These are phyloP conservation scores for barrel medic (Medicago truncatula) DNA, from an alignment of 306 rosid genomes.

Conservation along the genomic window MtrunA17r5.0-ANR NC_053045.1:14304501-14305000, in stretches of 20 bases:
- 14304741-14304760: slow-evolving; percentile 33
- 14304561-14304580: slow-evolving; percentile 48
- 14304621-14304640: slow-evolving; percentile 2
- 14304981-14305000: neutral
- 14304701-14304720: neutral
- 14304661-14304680: slow-evolving; percentile 39
- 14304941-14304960: neutral
- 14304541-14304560: slow-evolving; percentile 11
- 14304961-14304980: neutral
- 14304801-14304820: neutral
- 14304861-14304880: neutral
- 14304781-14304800: slow-evolving; percentile 23
- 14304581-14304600: slow-evolving; percentile 37
- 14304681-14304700: neutral
- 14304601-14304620: slow-evolving; percentile 26
- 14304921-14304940: neutral
- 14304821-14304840: slow-evolving; percentile 32
- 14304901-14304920: neutral
- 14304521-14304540: slow-evolving; percentile 47
- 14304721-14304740: slow-evolving; percentile 15
- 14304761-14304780: slow-evolving; percentile 40
- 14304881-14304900: neutral
- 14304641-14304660: slow-evolving; percentile 19
- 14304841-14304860: slow-evolving; percentile 42
- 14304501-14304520: slow-evolving; percentile 36